These are phyloP conservation scores for Phaseolus lunatus DNA, from an alignment of 306 rosid species.

Conservation along the genomic window DNA sequence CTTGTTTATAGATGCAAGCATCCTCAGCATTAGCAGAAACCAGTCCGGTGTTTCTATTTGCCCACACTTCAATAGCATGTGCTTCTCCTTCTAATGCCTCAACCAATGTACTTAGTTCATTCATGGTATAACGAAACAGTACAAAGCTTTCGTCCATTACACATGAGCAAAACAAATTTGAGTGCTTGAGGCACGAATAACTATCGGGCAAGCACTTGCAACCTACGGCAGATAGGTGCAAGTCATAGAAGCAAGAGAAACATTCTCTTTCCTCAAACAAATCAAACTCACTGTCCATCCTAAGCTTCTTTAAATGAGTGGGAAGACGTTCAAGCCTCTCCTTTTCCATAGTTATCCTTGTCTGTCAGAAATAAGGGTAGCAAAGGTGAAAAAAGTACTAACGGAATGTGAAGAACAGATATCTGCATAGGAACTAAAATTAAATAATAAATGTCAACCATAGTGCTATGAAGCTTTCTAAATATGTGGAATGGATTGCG, in stretches of 20 bases:
- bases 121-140: conserved; percentile 59
- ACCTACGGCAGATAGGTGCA: conserved; percentile 73
- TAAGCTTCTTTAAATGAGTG: conserved; percentile 58
- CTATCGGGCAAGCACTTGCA: conserved; percentile 81
- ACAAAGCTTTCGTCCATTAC: conserved; percentile 54
- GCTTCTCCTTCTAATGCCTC: conserved; percentile 73
- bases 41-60: conserved; percentile 36
- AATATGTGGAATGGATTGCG: conserved; percentile 14
- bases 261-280: conserved; percentile 76
- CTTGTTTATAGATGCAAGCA: conserved; percentile 38
- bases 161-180: conserved; percentile 70
- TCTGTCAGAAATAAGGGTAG: conserved; percentile 53
- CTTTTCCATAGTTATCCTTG: conserved; percentile 75
- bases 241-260: conserved; percentile 80
- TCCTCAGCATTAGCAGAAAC: conserved; percentile 46
- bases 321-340: conserved; percentile 71
- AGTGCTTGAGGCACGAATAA: conserved; percentile 80
- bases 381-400: not conserved
- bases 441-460: conserved; percentile 28
- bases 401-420: not conserved
- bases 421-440: conserved; percentile 30
- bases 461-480: conserved; percentile 1
- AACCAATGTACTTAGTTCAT: conserved; percentile 65
- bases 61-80: conserved; percentile 61
- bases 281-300: conserved; percentile 77